Base-by-base conservation (phyloP, 148 eudicot species). In the Rhododendron simsii region DNA sequence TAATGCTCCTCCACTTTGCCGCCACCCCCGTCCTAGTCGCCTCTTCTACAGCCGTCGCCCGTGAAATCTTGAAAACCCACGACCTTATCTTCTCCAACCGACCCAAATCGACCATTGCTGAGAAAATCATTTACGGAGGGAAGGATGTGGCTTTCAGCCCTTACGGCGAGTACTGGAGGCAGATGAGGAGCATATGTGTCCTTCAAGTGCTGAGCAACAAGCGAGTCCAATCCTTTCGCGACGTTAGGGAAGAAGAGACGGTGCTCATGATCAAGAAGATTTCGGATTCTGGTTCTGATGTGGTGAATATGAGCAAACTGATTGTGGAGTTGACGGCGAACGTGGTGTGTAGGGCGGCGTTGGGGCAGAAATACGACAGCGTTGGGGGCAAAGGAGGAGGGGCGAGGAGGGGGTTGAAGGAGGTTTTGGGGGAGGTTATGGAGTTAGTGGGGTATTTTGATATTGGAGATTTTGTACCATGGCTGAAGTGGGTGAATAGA, bases 131-230 rank as follows among this genome's bases (percentile, higher is more conserved):
- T 0, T 91, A 90, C 12, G 80, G 84, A 18, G 9, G 55, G 2
- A 91, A 83, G 65, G 94, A 92, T 39, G 78, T 92, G 0, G 65
- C 90, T 1, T 53, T 82, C 61, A 81, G 91, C 0, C 91, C 92
- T 2, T 91, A 92, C 77, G 94, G 96, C 2, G 96, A 93, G 28
- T 82, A 93, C 33, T 95, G 98, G 96, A 91, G 95, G 84, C 92
- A 93, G 30, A 37, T 91, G 84, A 95, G 80, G 80, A 93, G 94
- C 86, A 84, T 92, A 1, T 90, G 74, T 67, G 91, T 93, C 20
- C 75, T 91, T 7, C 93, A 93, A 13, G 79, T 89, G 12, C 28
- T 90, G 7, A 88, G 81, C 78, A 91, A 76, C 86, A 88, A 82
- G 21, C 74, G 69, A 23, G 86, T 89, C 21, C 57, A 75, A n/a